These are phyloP conservation scores for Ceratobasidium sp. DNA, from an alignment of 1,284 basidiomycete genomes.

Conservation along the genomic window DNA sequence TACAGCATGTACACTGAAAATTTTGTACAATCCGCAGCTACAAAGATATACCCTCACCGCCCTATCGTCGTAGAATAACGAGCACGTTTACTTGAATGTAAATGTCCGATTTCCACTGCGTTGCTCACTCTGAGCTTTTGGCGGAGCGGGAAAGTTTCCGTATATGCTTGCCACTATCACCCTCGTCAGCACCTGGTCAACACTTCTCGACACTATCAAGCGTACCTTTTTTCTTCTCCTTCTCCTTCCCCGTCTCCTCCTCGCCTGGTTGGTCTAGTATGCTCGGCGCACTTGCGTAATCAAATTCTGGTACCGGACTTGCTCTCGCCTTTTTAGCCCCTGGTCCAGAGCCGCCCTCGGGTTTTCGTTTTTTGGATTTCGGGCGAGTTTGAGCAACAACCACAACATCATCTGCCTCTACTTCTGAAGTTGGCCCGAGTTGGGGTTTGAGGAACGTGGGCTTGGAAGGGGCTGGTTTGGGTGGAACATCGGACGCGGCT, in stretches of 20 bases:
- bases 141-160: conserved; percentile 70
- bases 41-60: too few relatives aligned
- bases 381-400: conserved; percentile 11
- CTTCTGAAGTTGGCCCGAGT: conserved; percentile 32
- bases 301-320: conserved; percentile 58
- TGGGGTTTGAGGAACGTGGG: conserved; percentile 19
- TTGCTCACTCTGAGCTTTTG: conserved; percentile 69
- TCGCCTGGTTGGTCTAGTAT: conserved; percentile 70
- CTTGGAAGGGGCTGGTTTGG: background rate
- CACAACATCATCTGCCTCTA: conserved; percentile 42
- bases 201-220: conserved; percentile 35
- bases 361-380: conserved; percentile 41
- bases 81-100: conserved; percentile 62
- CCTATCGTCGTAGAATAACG: too few relatives aligned
- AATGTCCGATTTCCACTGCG: conserved; percentile 73
- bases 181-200: conserved; percentile 16
- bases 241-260: conserved; percentile 51
- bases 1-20: too few relatives aligned
- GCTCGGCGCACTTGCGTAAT: conserved; percentile 77
- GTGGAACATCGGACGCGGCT: conserved; percentile 1
- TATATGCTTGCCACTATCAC: conserved; percentile 53
- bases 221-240: conserved; percentile 61
- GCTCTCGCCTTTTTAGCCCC: conserved; percentile 38
- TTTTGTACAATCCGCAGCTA: too few relatives aligned
- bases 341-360: conserved; percentile 35